Base-by-base conservation (phyloP, 2,329 filamentous ascomycete species). In the Purpureocillium lavendulum region DNA sequence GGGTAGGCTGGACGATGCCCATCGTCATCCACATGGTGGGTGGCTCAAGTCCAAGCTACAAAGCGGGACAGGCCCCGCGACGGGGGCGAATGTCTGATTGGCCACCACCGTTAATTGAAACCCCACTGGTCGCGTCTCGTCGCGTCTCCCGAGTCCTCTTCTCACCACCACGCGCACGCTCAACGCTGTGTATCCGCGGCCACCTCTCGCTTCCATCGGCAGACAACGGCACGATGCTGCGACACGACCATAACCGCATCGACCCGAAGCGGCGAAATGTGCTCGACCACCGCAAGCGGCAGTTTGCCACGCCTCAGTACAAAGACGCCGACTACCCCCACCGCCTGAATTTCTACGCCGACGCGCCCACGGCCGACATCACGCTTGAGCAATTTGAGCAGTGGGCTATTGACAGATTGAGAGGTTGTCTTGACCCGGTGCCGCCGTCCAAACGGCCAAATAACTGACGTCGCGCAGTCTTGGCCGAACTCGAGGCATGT, bases 321-420 rank as follows among this genome's bases (percentile, higher is more conserved):
- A 82, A 86, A 60, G 80, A 87, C 49, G 74, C 82, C 41, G 73
- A 83, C 33, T 98, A 97, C 59, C 79, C 82, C 12, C 75, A 90
- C 61, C 83, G 89, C 41, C 76, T 98, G 55, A 98, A 94, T 69
- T 90, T 96, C 64, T 98, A 98, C 66, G 69, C 79, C 33, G 73
- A 82, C 18, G 86, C 92, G 34, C 92, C 92, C 0, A 96, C 88
- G 0, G 84, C 85, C 35, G 92, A 98, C 57, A 92, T 98, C 51
- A 94, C 87, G 0, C 79, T 98, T 32, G 92, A 98, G 58, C 82
- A 98, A 58, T 98, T 98, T 55, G 92, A 98, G 60, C 88, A 95
- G 74, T 98, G 92, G 92, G 92, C 89, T 10, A 97, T 98, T 55
- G 86, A 94, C 54, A 75, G 92, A 41, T 62, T 98, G 49, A 82